Evolutionary conservation across 257 asterid genomes (phyloP).

Genomic region (Phtheirospermum japonicum): DNA sequence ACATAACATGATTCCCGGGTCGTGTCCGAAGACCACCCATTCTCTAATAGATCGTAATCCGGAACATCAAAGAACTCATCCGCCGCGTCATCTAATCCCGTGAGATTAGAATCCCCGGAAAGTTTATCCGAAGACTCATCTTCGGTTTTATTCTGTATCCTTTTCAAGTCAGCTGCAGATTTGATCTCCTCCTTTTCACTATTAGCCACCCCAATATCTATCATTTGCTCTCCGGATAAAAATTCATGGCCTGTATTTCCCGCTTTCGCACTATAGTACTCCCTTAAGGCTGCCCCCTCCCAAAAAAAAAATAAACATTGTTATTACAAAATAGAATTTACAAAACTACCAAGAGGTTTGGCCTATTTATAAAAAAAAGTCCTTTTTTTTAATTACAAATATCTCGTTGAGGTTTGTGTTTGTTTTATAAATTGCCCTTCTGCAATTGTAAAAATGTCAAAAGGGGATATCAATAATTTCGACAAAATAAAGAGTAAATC

Average conservation of each 20-base stretch:
- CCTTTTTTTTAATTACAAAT: neutral
- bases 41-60: constrained; percentile 44
- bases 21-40: constrained; percentile 39
- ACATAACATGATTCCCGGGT: constrained; percentile 38
- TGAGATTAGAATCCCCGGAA: constrained; percentile 51
- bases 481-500: no score
- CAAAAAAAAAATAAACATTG: neutral
- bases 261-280: constrained; percentile 53
- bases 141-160: constrained; percentile 30
- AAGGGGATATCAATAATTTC: neutral
- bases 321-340: neutral
- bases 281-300: constrained; percentile 56
- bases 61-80: constrained; percentile 87
- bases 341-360: neutral
- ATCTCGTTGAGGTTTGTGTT: no score
- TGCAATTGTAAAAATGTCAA: neutral
- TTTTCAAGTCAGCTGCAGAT: constrained; percentile 35
- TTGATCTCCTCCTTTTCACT: constrained; percentile 45
- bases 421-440: no score
- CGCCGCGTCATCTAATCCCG: constrained; percentile 52
- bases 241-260: constrained; percentile 44
- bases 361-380: neutral
- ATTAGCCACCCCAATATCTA: constrained; percentile 39
- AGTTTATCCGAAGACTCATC: constrained; percentile 28
- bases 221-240: constrained; percentile 39